Percentiles rank a stretch among this genome's conserved stretches.
Conservation (phyloP, 1,139 yeast species). For the Hansenula anomala region DNA sequence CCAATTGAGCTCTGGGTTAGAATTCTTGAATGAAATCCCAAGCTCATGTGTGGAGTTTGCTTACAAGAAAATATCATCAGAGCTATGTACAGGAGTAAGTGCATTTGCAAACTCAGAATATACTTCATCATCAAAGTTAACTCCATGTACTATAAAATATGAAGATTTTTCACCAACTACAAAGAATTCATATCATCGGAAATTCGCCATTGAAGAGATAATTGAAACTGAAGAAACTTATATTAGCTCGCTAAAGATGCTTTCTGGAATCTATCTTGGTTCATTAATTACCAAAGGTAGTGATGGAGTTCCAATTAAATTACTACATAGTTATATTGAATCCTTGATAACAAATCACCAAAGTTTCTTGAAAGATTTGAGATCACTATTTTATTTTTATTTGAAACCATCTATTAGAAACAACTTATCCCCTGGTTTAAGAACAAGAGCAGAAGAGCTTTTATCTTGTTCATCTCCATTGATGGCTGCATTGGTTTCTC, state of each 20-base stretch:
- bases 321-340: constrained; percentile 17
- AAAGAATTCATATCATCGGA: constrained; percentile 26
- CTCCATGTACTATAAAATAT: constrained; percentile 8
- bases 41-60: constrained; percentile 11
- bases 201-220: constrained; percentile 40
- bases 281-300: constrained; percentile 19
- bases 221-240: constrained; percentile 43
- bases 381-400: constrained; percentile 16
- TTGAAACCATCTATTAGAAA: constrained; percentile 2
- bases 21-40: constrained; percentile 10
- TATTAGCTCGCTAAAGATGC: constrained; percentile 35
- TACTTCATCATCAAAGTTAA: constrained; percentile 16
- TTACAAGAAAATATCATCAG: constrained; percentile 6
- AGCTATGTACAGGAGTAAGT: not conserved
- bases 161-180: constrained; percentile 12
- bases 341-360: constrained; percentile 22
- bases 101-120: constrained; percentile 5
- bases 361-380: constrained; percentile 18
- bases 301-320: constrained; percentile 21
- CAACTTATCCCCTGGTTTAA: not conserved
- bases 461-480: constrained; percentile 13
- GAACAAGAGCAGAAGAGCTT: not conserved
- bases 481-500: constrained; percentile 25
- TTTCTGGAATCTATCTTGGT: constrained; percentile 26
- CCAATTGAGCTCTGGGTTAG: not conserved